Percentiles rank a stretch among this genome's conserved stretches.
Conservation (phyloP, 306 rosid genomes). For the Vigna mungo region DNA sequence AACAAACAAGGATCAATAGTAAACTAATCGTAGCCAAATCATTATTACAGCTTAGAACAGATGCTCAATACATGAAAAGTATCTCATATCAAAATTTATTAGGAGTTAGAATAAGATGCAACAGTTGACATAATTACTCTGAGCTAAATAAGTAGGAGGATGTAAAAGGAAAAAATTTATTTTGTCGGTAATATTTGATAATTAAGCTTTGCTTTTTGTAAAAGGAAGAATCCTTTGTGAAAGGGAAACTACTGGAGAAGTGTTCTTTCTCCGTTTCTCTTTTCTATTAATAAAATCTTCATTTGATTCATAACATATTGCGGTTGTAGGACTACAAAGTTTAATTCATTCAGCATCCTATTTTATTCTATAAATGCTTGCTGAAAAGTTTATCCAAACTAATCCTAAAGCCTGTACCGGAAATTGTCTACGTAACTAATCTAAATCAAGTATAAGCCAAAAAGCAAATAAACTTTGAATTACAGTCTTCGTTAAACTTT, state of each 20-base stretch:
- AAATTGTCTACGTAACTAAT: conserved; percentile 33
- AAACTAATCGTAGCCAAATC: conserved; percentile 26
- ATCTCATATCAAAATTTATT: not conserved
- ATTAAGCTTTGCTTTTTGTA: not conserved
- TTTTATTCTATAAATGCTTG: not conserved
- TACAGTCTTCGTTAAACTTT: conserved; percentile 29
- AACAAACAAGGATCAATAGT: conserved; percentile 24
- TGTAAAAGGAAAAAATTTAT: not conserved
- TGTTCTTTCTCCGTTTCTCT: not conserved
- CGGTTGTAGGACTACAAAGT: not conserved
- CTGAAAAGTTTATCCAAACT: not conserved
- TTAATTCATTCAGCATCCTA: not conserved
- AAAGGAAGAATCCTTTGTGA: not conserved
- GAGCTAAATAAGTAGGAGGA: not conserved
- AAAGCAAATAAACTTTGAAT: conserved; percentile 33
- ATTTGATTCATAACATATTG: not conserved
- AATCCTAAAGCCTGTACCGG: conserved; percentile 15
- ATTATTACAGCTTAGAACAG: conserved; percentile 23
- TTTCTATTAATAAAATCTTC: not conserved
- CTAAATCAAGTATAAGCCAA: conserved; percentile 20
- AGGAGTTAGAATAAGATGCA: not conserved
- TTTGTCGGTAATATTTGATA: not conserved
- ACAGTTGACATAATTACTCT: not conserved
- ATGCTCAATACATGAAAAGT: not conserved
- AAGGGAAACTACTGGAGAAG: not conserved